phyloP scores from a whole-genome alignment of 192 early-diverging fungal species.

The Funneliformis mosseae region DNA sequence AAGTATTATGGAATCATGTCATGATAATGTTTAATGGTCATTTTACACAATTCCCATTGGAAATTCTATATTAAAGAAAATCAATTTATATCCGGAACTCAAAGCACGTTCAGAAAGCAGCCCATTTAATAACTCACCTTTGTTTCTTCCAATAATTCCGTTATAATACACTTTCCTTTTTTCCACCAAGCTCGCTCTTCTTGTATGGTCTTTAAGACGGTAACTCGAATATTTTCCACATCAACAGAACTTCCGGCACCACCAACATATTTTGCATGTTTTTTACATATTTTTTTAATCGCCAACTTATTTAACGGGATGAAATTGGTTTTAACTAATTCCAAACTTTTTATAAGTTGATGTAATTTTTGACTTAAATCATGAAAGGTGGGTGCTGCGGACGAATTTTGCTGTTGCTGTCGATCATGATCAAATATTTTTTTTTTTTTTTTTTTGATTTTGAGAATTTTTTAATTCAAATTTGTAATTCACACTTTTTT shows the following conservation, averaged over 20 bases:
- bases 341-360: not conserved
- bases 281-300: constrained; percentile 10
- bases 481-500: not conserved
- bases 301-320: constrained; percentile 2
- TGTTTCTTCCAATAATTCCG: constrained; percentile 11
- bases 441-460: too few relatives aligned
- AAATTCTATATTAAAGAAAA: not conserved
- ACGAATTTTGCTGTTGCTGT: not conserved
- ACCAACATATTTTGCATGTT: constrained; percentile 3
- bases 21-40: constrained; percentile 3
- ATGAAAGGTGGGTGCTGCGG: not conserved
- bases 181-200: not conserved
- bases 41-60: constrained; percentile 7
- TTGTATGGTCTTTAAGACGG: not conserved
- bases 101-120: not conserved
- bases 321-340: constrained; percentile 1
- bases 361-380: not conserved
- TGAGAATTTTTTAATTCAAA: not conserved
- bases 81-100: not conserved
- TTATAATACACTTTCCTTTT: not conserved
- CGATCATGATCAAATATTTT: not conserved
- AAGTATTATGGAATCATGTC: constrained; percentile 9
- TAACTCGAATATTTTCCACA: not conserved
- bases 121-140: not conserved
- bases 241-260: not conserved